Base-by-base conservation (phyloP, 768 basidiomycete species). In the Crepidotus variabilis region DNA sequence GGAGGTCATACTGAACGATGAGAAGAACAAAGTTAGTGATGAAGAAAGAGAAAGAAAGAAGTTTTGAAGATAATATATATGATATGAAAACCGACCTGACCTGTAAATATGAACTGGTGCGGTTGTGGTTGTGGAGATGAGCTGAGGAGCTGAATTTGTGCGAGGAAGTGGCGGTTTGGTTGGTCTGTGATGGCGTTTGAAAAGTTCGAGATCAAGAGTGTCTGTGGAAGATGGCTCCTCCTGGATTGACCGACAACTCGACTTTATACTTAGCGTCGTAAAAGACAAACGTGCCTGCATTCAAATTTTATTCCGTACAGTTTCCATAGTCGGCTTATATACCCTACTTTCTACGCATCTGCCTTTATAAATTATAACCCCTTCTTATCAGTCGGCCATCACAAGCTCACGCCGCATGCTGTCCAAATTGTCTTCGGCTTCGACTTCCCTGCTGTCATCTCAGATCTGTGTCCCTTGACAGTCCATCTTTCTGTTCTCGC, bases 121-220 rank as follows among this genome's bases (percentile, higher is more conserved):
- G 56, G 84, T 84, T 55, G 86, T 86, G 62, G 75, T 81, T 56
- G 85, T 85, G 55, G 84, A 86, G 69, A 87, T 80, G 68, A 83
- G 80, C 63, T 72, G 80, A 61, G 82, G 83, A 28, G 81, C 74
- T 55, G 86, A 83, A 60, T 73, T 62, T 47, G 78, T 74, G 57
- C 83, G 78, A 47, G 71, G 46, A 34, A 73, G 74, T 53, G 74
- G 69, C 18, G 74, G 62, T 51, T 78, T 36, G 22, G 57, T 77
- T 49, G 80, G 79, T 65, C 74, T 79, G 76, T 86, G 85, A 75
- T 85, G 85, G 73, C 86, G 84, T 74, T 84, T 78, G 70, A 77
- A 77, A 65, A 72, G 72, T 61, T 79, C 76, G 49, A 65, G 66
- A 67, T 66, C 64, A 62, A 67, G 53, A 47, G 57, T 60, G 50